Conservation (phyloP, 345 rosid species). For the Chamaenerion angustifolium region DNA sequence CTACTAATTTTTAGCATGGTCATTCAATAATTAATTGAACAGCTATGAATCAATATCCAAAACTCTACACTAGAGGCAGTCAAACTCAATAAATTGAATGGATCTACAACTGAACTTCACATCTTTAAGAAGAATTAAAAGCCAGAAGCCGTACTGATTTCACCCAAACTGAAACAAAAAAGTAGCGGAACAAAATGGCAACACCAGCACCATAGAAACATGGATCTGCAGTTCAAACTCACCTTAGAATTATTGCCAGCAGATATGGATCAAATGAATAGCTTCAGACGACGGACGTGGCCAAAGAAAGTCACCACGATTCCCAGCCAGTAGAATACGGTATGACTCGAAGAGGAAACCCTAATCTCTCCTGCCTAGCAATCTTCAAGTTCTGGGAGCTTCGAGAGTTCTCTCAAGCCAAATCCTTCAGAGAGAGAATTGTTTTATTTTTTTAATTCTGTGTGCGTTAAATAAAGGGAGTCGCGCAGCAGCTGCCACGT, state of each 20-base stretch:
- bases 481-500: constrained; percentile 35
- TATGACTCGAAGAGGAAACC: constrained; percentile 5
- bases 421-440: constrained; percentile 6
- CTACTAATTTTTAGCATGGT: no score
- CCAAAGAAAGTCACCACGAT: background rate
- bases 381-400: constrained; percentile 9
- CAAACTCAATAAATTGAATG: background rate
- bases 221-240: constrained; percentile 6
- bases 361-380: background rate
- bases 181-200: background rate
- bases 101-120: background rate
- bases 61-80: background rate
- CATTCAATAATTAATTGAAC: no score
- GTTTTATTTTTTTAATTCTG: constrained; percentile 4
- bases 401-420: constrained; percentile 24
- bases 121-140: background rate
- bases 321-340: background rate
- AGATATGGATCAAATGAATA: background rate
- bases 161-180: background rate
- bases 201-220: background rate
- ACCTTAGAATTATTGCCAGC: background rate
- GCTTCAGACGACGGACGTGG: background rate
- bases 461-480: constrained; percentile 12
- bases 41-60: no score
- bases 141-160: background rate